These are phyloP conservation scores for Penicillium antarcticum DNA, from an alignment of 495 filamentous ascomycete species.

Conservation along the genomic window DNA sequence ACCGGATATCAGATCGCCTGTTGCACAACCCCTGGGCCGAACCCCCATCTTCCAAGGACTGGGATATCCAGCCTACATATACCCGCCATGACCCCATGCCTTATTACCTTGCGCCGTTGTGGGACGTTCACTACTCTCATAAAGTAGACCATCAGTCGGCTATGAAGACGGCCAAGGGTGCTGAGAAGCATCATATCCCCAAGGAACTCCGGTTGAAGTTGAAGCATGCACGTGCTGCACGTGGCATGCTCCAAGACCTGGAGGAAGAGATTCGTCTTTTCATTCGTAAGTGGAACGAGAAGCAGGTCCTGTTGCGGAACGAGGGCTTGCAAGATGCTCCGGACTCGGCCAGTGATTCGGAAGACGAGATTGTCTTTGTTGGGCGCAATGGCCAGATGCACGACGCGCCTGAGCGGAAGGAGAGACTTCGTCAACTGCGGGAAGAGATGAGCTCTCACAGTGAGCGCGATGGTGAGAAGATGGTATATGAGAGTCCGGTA, in stretches of 20 bases:
- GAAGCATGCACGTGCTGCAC: slow-evolving; percentile 67
- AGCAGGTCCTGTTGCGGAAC: slow-evolving; percentile 32
- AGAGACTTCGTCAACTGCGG: slow-evolving; percentile 26
- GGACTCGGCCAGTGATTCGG: slow-evolving; percentile 57
- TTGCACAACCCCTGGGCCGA: slow-evolving; percentile 81
- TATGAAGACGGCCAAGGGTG: slow-evolving; percentile 36
- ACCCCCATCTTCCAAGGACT: slow-evolving; percentile 78
- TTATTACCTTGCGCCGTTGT: slow-evolving; percentile 84
- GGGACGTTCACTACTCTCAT: slow-evolving; percentile 67
- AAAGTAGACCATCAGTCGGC: slow-evolving; percentile 33
- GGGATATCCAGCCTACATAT: slow-evolving; percentile 74
- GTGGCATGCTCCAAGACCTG: slow-evolving; percentile 61
- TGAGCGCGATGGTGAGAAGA: slow-evolving; percentile 59
- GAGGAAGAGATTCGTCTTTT: slow-evolving; percentile 63
- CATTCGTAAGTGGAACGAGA: slow-evolving; percentile 56
- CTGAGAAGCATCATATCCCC: slow-evolving; percentile 45
- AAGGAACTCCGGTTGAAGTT: slow-evolving; percentile 56
- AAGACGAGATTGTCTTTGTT: slow-evolving; percentile 93
- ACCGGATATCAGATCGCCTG: slow-evolving; percentile 58
- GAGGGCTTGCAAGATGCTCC: slow-evolving; percentile 49
- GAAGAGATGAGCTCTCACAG: slow-evolving; percentile 43
- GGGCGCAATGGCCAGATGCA: slow-evolving; percentile 73
- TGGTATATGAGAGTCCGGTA: slow-evolving; percentile 73
- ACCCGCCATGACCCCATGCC: slow-evolving; percentile 69
- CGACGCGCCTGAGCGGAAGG: slow-evolving; percentile 48